Conservation (phyloP, 2,329 filamentous ascomycete genomes). For the Aspergillus candidus region DNA sequence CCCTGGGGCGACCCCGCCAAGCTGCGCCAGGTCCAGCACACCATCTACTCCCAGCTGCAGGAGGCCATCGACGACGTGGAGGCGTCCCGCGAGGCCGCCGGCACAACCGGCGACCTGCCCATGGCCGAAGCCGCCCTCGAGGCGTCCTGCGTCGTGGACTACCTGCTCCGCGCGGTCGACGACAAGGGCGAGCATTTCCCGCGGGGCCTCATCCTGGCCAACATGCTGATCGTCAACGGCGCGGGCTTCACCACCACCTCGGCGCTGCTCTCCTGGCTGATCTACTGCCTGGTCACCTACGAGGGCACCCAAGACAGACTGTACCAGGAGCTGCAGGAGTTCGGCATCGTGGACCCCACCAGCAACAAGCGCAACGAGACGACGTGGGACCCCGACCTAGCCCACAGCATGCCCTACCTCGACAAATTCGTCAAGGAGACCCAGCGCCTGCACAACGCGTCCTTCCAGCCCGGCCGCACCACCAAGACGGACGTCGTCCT, state of each 20-base stretch:
- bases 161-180: constrained; percentile 28
- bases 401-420: constrained; percentile 29
- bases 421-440: constrained; percentile 58
- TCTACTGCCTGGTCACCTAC: constrained; percentile 50
- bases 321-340: constrained; percentile 50
- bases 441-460: constrained; percentile 55
- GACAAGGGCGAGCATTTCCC: constrained; percentile 49
- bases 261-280: constrained; percentile 51
- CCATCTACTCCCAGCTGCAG: constrained; percentile 12
- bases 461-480: constrained; percentile 56
- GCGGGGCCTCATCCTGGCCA: constrained; percentile 27
- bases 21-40: constrained; percentile 23
- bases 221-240: constrained; percentile 47
- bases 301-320: constrained; percentile 52
- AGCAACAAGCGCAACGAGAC: constrained; percentile 27
- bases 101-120: constrained; percentile 1
- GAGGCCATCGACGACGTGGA: constrained; percentile 11
- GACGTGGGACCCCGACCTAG: constrained; percentile 40
- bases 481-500: constrained; percentile 52
- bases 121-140: constrained; percentile 10
- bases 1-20: constrained; percentile 52
- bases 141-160: constrained; percentile 15
- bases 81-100: not conserved
- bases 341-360: constrained; percentile 30
- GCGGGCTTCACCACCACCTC: constrained; percentile 57